These are phyloP conservation scores for Mitragyna speciosa DNA, from an alignment of 257 asterid genomes.

Conservation along the genomic window DNA sequence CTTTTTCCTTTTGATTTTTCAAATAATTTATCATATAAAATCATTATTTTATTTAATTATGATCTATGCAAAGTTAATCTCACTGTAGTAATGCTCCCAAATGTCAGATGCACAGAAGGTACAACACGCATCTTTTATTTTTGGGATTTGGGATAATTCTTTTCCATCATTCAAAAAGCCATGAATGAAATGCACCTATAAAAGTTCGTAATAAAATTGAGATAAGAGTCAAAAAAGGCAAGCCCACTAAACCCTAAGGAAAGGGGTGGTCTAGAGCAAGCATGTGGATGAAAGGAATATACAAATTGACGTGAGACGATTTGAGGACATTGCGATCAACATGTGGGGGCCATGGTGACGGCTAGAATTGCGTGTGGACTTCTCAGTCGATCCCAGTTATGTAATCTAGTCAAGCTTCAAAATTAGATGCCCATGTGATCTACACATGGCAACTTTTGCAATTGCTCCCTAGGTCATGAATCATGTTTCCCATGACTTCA, in stretches of 20 bases:
- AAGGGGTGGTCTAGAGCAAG: neutral
- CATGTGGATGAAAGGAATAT: neutral
- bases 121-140: neutral
- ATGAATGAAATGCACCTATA: neutral
- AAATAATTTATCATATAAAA: too few relatives aligned
- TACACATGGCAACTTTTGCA: too few relatives aligned
- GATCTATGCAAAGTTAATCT: neutral
- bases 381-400: neutral
- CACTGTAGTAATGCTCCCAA: neutral
- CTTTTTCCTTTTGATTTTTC: too few relatives aligned
- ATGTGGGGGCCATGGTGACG: neutral
- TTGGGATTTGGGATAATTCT: neutral
- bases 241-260: neutral
- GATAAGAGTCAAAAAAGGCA: neutral
- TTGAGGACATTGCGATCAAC: neutral
- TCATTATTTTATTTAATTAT: too few relatives aligned
- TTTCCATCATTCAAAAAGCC: neutral
- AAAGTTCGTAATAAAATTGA: neutral
- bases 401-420: neutral
- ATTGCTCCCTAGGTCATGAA: too few relatives aligned
- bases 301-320: neutral
- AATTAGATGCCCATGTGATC: neutral
- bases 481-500: too few relatives aligned
- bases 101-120: neutral
- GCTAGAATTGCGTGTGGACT: slow-evolving; percentile 10